These are phyloP conservation scores for Geotrichum phurueaensis DNA, from an alignment of 1,139 yeast genomes.

Conservation along the genomic window DNA sequence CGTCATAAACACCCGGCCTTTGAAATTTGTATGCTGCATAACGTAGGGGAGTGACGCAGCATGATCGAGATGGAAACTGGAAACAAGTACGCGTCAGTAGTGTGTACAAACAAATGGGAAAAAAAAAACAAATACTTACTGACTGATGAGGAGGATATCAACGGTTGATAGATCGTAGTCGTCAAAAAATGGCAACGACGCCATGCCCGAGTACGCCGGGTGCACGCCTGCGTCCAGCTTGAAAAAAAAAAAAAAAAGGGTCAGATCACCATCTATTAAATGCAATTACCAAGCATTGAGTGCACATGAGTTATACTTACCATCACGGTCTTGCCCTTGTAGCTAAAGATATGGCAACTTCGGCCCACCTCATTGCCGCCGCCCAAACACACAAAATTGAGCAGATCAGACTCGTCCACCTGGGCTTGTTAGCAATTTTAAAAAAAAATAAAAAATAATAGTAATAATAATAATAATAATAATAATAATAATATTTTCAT, in stretches of 20 bases:
- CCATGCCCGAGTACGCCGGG: slow-evolving; percentile 87
- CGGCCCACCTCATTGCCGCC: slow-evolving; percentile 99
- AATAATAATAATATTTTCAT: background rate
- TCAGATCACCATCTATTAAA: background rate
- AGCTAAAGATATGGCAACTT: slow-evolving; percentile 87
- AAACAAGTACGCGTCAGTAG: slow-evolving; percentile 7
- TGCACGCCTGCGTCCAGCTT: slow-evolving; percentile 91
- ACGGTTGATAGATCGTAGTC: slow-evolving; percentile 86
- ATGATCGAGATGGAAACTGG: slow-evolving; percentile 81
- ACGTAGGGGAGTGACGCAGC: slow-evolving; percentile 97
- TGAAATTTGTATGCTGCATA: slow-evolving; percentile 92
- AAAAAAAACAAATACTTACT: slow-evolving; percentile 29
- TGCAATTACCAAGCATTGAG: background rate
- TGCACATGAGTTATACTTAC: slow-evolving; percentile 19
- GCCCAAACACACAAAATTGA: slow-evolving; percentile 90
- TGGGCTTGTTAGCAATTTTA: background rate
- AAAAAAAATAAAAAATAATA: background rate
- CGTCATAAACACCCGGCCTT: slow-evolving; percentile 96
- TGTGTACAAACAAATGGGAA: background rate
- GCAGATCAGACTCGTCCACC: slow-evolving; percentile 30
- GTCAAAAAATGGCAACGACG: slow-evolving; percentile 90
- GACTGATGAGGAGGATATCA: slow-evolving; percentile 81
- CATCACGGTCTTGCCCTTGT: slow-evolving; percentile 95
- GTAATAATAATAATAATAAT: too few relatives aligned
- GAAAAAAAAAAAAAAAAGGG: background rate